Evolutionary conservation across 73 alveolate species (phyloP).

Genomic region (Uronychia setigera): DNA sequence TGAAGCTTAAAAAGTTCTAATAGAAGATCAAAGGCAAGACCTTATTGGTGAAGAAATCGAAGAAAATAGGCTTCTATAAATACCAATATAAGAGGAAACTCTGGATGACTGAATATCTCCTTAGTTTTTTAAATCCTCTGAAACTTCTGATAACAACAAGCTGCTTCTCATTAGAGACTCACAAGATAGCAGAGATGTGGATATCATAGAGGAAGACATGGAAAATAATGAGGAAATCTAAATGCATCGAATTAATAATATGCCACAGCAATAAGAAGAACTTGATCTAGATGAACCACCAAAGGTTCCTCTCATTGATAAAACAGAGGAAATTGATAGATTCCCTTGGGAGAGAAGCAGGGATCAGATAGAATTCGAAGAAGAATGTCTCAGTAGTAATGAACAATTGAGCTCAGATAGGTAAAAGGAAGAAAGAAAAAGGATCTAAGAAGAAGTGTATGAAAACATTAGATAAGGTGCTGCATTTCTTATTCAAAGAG

Average conservation of each 20-base stretch:
- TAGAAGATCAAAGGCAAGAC: too few species aligned
- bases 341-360: neutral
- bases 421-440: neutral
- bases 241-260: neutral
- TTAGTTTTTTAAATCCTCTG: too few species aligned
- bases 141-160: too few species aligned
- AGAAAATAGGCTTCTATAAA: too few species aligned
- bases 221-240: too few species aligned
- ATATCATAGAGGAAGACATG: too few species aligned
- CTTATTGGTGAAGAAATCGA: too few species aligned
- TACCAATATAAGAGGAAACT: neutral
- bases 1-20: neutral
- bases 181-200: too few species aligned
- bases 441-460: neutral
- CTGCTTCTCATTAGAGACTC: too few species aligned
- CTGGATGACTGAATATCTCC: too few species aligned
- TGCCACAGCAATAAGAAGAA: neutral
- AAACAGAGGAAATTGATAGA: neutral
- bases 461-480: neutral
- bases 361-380: neutral
- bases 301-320: neutral
- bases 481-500: neutral
- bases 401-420: neutral
- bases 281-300: neutral
- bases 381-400: neutral